Evolutionary conservation across 2,329 filamentous ascomycete species (phyloP).

Genomic region (Penicillium sp.): DNA sequence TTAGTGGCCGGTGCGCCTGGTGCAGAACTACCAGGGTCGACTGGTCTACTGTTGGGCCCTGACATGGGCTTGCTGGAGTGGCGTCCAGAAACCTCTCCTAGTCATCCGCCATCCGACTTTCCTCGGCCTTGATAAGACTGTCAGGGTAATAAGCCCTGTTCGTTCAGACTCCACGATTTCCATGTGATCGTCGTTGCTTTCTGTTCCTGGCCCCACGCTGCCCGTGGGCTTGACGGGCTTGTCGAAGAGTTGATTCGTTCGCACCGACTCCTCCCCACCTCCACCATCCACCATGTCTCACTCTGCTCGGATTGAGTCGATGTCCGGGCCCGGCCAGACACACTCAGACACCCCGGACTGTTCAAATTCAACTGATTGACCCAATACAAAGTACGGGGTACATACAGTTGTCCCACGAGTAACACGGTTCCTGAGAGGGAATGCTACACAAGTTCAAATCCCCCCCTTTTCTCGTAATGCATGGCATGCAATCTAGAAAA

Average conservation of each 20-base stretch:
- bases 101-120: not conserved
- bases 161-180: not conserved
- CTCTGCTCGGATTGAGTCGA: conserved; percentile 8
- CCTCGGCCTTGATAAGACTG: conserved; percentile 3
- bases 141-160: not conserved
- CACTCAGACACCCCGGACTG: not conserved
- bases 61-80: not conserved
- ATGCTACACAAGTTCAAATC: not conserved
- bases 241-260: not conserved
- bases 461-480: not conserved
- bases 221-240: not conserved
- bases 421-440: not conserved
- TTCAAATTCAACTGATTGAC: not conserved
- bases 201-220: conserved; percentile 12
- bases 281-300: conserved; percentile 7
- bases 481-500: not conserved
- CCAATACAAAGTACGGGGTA: too few relatives aligned
- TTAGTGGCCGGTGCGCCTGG: not conserved
- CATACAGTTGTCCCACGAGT: not conserved
- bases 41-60: not conserved
- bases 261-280: not conserved
- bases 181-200: conserved; percentile 19
- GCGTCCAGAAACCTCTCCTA: not conserved
- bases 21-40: not conserved
- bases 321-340: not conserved